These are phyloP conservation scores for Marasmius fiardii DNA, from an alignment of 1,284 basidiomycete genomes.

Conservation along the genomic window DNA sequence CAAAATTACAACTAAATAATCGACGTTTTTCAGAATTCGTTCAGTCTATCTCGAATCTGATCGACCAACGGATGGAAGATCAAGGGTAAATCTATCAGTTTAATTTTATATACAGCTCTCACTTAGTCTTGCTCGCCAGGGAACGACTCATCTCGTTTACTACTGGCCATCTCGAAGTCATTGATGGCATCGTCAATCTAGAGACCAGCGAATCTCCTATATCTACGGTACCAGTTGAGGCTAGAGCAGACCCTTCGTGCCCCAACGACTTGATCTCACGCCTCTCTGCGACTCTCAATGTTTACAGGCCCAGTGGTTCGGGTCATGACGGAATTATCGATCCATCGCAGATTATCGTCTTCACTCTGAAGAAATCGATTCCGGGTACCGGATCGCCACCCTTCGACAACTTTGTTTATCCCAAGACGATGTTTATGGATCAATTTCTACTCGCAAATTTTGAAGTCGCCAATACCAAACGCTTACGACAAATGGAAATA, in stretches of 20 bases:
- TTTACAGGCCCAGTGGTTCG: slow-evolving; percentile 25
- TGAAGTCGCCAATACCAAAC: slow-evolving; percentile 45
- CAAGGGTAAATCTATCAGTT: slow-evolving; percentile 19
- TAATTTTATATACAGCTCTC: background rate
- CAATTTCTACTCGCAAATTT: slow-evolving; percentile 62
- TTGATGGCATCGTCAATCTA: slow-evolving; percentile 1
- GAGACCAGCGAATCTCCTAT: slow-evolving; percentile 18
- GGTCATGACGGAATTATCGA: slow-evolving; percentile 53
- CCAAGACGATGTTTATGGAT: slow-evolving; percentile 65
- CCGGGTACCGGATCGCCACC: slow-evolving; percentile 13
- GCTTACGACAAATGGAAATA: slow-evolving; percentile 41
- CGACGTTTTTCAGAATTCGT: slow-evolving; percentile 27
- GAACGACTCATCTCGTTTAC: slow-evolving; percentile 31
- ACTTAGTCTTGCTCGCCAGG: slow-evolving; percentile 11
- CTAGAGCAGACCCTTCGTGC: slow-evolving; percentile 23
- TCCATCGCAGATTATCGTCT: slow-evolving; percentile 59
- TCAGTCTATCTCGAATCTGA: slow-evolving; percentile 20
- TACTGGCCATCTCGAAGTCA: slow-evolving; percentile 24
- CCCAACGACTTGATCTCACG: slow-evolving; percentile 58
- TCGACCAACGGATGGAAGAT: slow-evolving; percentile 31
- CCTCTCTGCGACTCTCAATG: slow-evolving; percentile 46
- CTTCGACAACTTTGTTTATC: slow-evolving; percentile 52
- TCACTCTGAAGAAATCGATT: slow-evolving; percentile 40
- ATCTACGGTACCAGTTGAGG: slow-evolving; percentile 32
- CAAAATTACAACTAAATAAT: too few species aligned